Base-by-base conservation (phyloP, 2,329 filamentous ascomycete genomes). In the Neurospora sp. region DNA sequence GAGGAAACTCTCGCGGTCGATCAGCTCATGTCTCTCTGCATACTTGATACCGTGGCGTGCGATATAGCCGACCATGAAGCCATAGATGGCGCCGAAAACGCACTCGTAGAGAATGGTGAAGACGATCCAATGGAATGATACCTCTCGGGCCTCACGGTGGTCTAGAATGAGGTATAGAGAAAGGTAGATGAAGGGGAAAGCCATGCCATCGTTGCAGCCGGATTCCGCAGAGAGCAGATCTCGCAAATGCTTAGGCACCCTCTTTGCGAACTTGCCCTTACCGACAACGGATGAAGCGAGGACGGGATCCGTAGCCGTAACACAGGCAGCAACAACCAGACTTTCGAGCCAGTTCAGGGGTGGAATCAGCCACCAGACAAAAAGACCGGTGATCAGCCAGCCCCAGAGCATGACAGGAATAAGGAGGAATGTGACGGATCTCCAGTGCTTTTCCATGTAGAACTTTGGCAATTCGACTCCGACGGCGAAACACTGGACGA, bases 121-220 rank as follows among this genome's bases (percentile, higher is more conserved):
- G 77, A 94, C 92, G 76, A 98, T 87, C 90, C 94, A 99, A 81
- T 98, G 89, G 72, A 90, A 90, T 17, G 90, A 87, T 57, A 97
- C 92, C 69, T 91, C 80, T 66, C 82, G 81, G 5, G 91, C 88
- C 74, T 91, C 80, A 37, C 88, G 88, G 72, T 90, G 84, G 79
- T 95, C 97, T 74, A 91, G 88, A 74, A 98, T 92, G 66, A 98
- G 87, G 80, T 97, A 98, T 38, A 97, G 83, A 0, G 92, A 90
- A 38, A 99, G 85, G 79, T 99, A 99, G 76, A 99, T 88, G 80
- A 99, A 99, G 0, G 96, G 96, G 78, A 99, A 99, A 1, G 96
- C 96, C 96, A 99, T 99, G 81, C 96, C 96, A 79, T 99, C 96
- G 85, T 99, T 99, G 82, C 96, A 99, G 38, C 96, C 96, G 8